Conservation (phyloP, 2,329 filamentous ascomycete genomes). For the Thyridium curvatum region DNA sequence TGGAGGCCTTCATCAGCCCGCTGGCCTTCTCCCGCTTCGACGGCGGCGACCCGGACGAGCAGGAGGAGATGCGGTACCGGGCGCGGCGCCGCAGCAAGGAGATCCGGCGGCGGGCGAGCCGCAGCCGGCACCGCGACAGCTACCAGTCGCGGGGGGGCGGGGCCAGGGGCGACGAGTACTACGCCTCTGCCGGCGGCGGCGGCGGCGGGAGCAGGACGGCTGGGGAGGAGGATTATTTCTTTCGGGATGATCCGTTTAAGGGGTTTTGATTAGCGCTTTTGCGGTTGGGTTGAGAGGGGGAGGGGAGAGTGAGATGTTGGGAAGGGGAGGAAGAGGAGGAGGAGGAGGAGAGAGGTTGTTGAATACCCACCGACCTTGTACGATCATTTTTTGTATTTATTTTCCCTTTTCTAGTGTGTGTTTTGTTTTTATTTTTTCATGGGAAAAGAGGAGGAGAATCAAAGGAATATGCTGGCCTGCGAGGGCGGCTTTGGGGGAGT, state of each 20-base stretch:
- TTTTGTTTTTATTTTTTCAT: not conserved
- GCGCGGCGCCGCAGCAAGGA: constrained; percentile 51
- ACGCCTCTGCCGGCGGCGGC: too few relatives aligned
- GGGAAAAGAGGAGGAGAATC: too few relatives aligned
- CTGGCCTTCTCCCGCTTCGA: constrained; percentile 38
- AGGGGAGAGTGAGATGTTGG: too few relatives aligned
- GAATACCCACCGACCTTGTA: too few relatives aligned
- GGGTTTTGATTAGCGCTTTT: constrained; percentile 39
- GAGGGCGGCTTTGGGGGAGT: too few relatives aligned
- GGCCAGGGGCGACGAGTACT: constrained; percentile 39
- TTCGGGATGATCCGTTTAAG: constrained; percentile 54
- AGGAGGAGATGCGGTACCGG: constrained; percentile 41
- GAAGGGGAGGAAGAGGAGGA: too few relatives aligned
- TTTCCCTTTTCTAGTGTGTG: not conserved
- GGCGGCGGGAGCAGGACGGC: constrained; percentile 34
- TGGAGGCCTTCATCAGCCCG: constrained; percentile 90
- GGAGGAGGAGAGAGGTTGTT: too few relatives aligned
- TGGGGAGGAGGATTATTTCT: constrained; percentile 49
- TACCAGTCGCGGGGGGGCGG: constrained; percentile 32
- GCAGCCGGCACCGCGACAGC: constrained; percentile 47
- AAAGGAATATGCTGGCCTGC: too few relatives aligned
- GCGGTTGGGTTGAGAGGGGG: too few relatives aligned
- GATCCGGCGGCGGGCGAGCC: constrained; percentile 42
- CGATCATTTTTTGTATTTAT: constrained; percentile 1
- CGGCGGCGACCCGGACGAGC: constrained; percentile 39